phyloP scores from a whole-genome alignment of 306 rosid genomes.

The Dalbergia oliveri region DNA sequence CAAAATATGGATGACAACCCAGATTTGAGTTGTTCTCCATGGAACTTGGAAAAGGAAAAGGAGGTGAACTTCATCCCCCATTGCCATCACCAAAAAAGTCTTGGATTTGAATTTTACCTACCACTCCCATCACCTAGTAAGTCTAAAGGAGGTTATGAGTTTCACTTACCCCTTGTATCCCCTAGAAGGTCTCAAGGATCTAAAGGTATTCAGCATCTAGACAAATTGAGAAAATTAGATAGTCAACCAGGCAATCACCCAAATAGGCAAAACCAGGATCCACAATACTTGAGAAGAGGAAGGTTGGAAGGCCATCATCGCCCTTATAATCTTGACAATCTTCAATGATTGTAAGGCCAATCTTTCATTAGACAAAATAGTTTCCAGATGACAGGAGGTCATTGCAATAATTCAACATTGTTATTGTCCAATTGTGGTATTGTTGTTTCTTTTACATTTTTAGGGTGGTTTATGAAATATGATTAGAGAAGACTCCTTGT shows the following conservation, averaged over 20 bases:
- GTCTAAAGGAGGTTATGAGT: conserved; percentile 40
- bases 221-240: conserved; percentile 55
- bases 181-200: conserved; percentile 42
- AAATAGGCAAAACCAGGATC: conserved; percentile 54
- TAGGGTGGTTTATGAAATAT: conserved; percentile 25
- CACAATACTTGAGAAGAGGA: conserved; percentile 60
- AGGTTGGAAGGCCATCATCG: conserved; percentile 53
- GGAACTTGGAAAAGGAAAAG: conserved; percentile 43
- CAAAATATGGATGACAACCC: too few relatives aligned
- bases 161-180: conserved; percentile 33
- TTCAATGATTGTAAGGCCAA: conserved; percentile 44
- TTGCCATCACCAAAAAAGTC: conserved; percentile 45
- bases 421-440: conserved; percentile 34
- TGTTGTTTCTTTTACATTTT: conserved; percentile 39
- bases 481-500: neutral
- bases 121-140: conserved; percentile 44
- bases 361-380: conserved; percentile 39
- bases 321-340: conserved; percentile 47
- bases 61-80: conserved; percentile 44
- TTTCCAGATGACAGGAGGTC: conserved; percentile 53
- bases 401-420: conserved; percentile 33
- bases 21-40: neutral
- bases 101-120: conserved; percentile 33
- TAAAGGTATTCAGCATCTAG: conserved; percentile 31
- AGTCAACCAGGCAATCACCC: conserved; percentile 47